These are phyloP conservation scores for Tephrocybe sp. DNA, from an alignment of 768 basidiomycete genomes.

Conservation along the genomic window DNA sequence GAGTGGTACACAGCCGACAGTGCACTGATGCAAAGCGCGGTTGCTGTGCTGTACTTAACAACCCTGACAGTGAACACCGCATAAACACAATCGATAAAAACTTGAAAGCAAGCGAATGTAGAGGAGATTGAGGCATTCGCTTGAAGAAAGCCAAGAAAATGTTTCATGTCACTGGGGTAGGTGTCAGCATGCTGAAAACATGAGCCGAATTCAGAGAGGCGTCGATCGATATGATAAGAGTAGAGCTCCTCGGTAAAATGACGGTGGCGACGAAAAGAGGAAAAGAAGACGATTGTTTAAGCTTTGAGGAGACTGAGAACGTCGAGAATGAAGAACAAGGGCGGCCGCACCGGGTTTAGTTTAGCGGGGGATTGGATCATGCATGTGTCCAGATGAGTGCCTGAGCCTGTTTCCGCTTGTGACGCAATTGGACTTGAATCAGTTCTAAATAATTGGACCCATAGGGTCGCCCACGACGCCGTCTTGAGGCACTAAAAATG, in stretches of 20 bases:
- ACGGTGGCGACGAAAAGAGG: background rate
- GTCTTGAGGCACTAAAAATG: slow-evolving; percentile 12
- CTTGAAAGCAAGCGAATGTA: too few relatives aligned
- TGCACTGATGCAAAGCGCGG: too few relatives aligned
- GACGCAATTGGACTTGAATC: slow-evolving; percentile 11
- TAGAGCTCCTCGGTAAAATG: too few relatives aligned
- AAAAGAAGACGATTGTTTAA: background rate
- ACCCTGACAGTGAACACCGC: too few relatives aligned
- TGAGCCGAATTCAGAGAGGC: background rate
- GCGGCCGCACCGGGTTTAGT: too few relatives aligned
- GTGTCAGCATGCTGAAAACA: background rate
- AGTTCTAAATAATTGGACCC: slow-evolving; percentile 4
- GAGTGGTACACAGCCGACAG: too few relatives aligned
- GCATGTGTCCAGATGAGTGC: background rate
- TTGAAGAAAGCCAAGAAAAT: too few relatives aligned
- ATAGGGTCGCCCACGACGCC: slow-evolving; percentile 5
- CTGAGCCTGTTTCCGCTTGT: slow-evolving; percentile 2
- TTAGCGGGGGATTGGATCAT: too few relatives aligned
- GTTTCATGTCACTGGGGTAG: background rate
- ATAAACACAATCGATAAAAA: too few relatives aligned
- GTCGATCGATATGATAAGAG: too few relatives aligned
- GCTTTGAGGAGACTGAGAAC: background rate
- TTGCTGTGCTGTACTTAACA: too few relatives aligned
- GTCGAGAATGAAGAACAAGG: background rate
- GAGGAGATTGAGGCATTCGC: too few relatives aligned